phyloP scores from a whole-genome alignment of 2,329 filamentous ascomycete species.

The Apiospora arundinis region DNA sequence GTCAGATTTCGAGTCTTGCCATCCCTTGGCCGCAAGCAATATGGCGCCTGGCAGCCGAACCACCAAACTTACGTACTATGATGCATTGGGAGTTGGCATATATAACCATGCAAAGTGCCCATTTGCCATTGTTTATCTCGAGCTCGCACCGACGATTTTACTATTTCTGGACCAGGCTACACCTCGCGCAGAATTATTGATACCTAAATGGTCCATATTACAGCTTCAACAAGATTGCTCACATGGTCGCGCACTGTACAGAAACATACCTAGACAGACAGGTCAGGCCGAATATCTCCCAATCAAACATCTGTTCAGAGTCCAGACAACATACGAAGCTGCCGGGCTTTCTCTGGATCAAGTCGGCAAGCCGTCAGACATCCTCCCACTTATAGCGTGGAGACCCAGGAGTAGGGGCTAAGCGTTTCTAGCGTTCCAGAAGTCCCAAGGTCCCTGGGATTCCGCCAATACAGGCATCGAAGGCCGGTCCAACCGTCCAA shows the following conservation, averaged over 20 bases:
- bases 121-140: not conserved
- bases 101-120: not conserved
- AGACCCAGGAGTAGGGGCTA: conserved; percentile 12
- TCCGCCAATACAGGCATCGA: conserved; percentile 1
- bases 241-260: not conserved
- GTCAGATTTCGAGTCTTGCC: conserved; percentile 1
- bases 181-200: not conserved
- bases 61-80: not conserved
- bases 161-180: not conserved
- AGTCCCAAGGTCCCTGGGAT: not conserved
- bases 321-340: not conserved
- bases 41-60: not conserved
- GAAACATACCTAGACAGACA: not conserved
- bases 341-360: not conserved
- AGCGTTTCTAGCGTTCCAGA: conserved; percentile 17
- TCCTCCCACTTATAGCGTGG: not conserved
- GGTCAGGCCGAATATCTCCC: not conserved
- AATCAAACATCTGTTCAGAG: not conserved
- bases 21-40: not conserved
- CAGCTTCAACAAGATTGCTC: not conserved
- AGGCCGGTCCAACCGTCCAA: conserved; percentile 11
- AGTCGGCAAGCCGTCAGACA: not conserved
- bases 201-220: not conserved
- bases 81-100: not conserved
- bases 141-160: not conserved